Base-by-base conservation (phyloP, 2,329 filamentous ascomycete species). In the Helminthosporium solani region DNA sequence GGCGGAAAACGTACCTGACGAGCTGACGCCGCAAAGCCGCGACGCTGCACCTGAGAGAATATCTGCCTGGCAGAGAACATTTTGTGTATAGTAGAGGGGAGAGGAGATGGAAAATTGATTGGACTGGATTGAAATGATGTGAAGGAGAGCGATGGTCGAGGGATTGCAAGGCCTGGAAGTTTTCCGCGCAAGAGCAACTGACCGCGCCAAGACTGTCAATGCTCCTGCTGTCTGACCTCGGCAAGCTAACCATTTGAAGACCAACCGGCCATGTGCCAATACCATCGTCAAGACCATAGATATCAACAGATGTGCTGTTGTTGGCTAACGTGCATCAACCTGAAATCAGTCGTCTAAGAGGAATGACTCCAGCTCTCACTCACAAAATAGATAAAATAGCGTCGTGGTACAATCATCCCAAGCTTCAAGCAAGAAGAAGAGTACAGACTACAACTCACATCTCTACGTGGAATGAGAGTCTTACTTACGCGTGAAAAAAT, bases 51-150 rank as follows among this genome's bases (percentile, higher is more conserved):
- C 59, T 75, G 73, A 58, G 72, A 70, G 63, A 78, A 73, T 53
- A 75, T 68, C 61, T 77, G 73, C 63, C 77, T 75, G 61, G 76
- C 74, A 58, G 86, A 82, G 74, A 92, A 92, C 89, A 95, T 85
- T 53, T 50, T 65, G 63, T 44, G 47, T 49, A 45, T 45, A 51
- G 56, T 52, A 55, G 53, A 44, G 44, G 46, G 39, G 42, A 42
- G 46, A 36, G 52, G 52, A 55, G 53, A 57, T 61, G 60, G 56
- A 61, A 49, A 47, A 34, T 57, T 54, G 52, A 50, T 46, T 58
- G 58, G 60, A 60, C 42, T 50, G 53, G 36, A 48, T 42, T 18
- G 44, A 20, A 36, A 18, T 42, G 40, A 36, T 28, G 33, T 41
- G 53, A 40, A 40, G 47, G 44, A 39, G 44, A 50, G n/a, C n/a